phyloP scores from a whole-genome alignment of 768 basidiomycete genomes.

The Tulasnella sp. region DNA sequence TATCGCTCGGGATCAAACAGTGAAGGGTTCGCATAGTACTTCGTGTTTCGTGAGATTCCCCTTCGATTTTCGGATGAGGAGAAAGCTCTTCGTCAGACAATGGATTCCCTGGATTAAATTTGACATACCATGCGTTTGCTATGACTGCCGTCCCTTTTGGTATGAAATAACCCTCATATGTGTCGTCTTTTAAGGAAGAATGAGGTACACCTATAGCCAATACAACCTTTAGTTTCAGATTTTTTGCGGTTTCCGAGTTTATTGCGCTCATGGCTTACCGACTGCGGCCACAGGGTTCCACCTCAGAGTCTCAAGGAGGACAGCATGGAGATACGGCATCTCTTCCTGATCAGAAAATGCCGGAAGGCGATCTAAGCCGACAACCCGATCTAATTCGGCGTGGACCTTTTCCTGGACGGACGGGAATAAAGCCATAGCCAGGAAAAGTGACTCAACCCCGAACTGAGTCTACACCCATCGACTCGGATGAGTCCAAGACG shows the following conservation, averaged over 20 bases:
- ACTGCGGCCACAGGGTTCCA: constrained; percentile 23
- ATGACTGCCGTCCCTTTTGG: background rate
- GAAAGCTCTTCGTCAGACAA: no score
- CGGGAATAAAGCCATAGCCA: constrained; percentile 33
- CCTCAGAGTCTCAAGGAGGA: constrained; percentile 29
- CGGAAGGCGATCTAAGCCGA: constrained; percentile 35
- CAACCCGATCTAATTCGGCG: constrained; percentile 37
- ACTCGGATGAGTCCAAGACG: no score
- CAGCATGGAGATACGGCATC: constrained; percentile 30
- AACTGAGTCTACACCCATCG: constrained; percentile 21
- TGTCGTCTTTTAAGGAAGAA: background rate
- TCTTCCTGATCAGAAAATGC: constrained; percentile 28
- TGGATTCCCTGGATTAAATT: no score
- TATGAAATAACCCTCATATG: constrained; percentile 6
- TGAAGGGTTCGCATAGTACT: constrained; percentile 7
- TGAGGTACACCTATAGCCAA: constrained; percentile 5
- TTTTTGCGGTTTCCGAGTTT: background rate
- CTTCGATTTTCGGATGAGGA: no score
- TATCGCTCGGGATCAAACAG: constrained; percentile 18
- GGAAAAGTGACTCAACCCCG: constrained; percentile 29
- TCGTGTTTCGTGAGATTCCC: background rate
- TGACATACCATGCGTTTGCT: background rate
- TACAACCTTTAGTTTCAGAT: no score
- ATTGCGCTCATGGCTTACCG: background rate
- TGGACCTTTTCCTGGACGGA: constrained; percentile 36